Evolutionary conservation across 2,329 filamentous ascomycete species (phyloP).

Genomic region (Curvularia hawaiiensis): DNA sequence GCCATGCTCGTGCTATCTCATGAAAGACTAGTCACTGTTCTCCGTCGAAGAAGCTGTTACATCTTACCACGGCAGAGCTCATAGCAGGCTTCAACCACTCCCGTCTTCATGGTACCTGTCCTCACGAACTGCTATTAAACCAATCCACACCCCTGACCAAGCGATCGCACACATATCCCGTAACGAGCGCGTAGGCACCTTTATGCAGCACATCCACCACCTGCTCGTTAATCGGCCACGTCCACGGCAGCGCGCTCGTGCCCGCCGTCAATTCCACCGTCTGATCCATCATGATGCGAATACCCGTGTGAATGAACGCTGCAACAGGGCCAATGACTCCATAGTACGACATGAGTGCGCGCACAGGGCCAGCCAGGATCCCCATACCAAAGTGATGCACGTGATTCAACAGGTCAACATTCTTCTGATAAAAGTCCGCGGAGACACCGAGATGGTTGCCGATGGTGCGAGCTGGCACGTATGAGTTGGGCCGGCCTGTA

Average conservation of each 20-base stretch:
- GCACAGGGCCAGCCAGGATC: constrained; percentile 33
- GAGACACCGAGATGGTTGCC: constrained; percentile 33
- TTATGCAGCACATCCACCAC: constrained; percentile 41
- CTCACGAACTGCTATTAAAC: constrained; percentile 15
- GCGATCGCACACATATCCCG: constrained; percentile 34
- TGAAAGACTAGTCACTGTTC: not conserved
- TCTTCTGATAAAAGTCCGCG: constrained; percentile 11
- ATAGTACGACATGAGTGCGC: constrained; percentile 38
- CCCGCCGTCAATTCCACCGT: constrained; percentile 37
- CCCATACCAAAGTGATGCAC: constrained; percentile 38
- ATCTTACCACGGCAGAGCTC: not conserved
- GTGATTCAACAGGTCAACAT: constrained; percentile 34
- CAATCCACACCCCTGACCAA: constrained; percentile 25
- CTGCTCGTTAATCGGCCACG: constrained; percentile 44
- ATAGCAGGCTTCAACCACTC: too few species aligned
- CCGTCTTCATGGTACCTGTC: not conserved
- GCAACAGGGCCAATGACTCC: constrained; percentile 41
- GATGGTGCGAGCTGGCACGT: constrained; percentile 39
- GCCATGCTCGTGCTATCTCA: not conserved
- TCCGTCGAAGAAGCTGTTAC: not conserved
- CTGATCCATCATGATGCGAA: constrained; percentile 40
- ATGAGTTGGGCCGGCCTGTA: constrained; percentile 36
- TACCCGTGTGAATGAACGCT: constrained; percentile 35
- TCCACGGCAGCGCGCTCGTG: constrained; percentile 39
- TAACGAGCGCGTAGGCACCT: constrained; percentile 32